phyloP scores from a whole-genome alignment of 2,329 filamentous ascomycete species.

The Venturia nashicola region DNA sequence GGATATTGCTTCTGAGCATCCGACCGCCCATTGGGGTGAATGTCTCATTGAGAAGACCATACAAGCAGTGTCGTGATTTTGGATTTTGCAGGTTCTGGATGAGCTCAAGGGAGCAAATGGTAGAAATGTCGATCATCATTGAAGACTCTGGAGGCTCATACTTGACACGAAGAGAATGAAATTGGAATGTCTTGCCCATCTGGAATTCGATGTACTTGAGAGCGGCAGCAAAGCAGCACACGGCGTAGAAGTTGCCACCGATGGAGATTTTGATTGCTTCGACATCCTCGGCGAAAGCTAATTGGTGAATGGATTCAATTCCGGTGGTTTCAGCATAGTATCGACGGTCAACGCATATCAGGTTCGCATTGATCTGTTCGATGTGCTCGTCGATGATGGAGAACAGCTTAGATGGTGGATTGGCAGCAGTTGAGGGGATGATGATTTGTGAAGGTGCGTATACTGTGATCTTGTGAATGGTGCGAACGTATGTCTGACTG shows the following conservation, averaged over 20 bases:
- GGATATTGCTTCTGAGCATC: slow-evolving; percentile 69
- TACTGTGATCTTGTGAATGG: slow-evolving; percentile 73
- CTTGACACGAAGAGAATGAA: slow-evolving; percentile 72
- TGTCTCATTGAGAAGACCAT: slow-evolving; percentile 75
- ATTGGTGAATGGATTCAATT: slow-evolving; percentile 61
- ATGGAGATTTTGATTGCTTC: slow-evolving; percentile 70
- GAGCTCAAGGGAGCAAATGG: slow-evolving; percentile 75
- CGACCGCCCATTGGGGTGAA: slow-evolving; percentile 79
- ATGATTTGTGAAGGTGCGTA: slow-evolving; percentile 71
- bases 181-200: slow-evolving; percentile 54
- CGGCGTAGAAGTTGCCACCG: slow-evolving; percentile 74
- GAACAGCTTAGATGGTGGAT: slow-evolving; percentile 60
- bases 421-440: slow-evolving; percentile 60
- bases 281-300: slow-evolving; percentile 71
- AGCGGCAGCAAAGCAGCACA: slow-evolving; percentile 71
- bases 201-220: slow-evolving; percentile 70
- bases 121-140: slow-evolving; percentile 91
- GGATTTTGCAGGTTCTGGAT: slow-evolving; percentile 72
- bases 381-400: slow-evolving; percentile 63
- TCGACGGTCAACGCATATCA: slow-evolving; percentile 58
- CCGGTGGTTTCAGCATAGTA: slow-evolving; percentile 75
- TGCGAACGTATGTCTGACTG: slow-evolving; percentile 81
- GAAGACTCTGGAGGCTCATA: slow-evolving; percentile 83
- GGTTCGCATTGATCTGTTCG: slow-evolving; percentile 40
- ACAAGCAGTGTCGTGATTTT: slow-evolving; percentile 71